phyloP scores from a whole-genome alignment of 2,329 filamentous ascomycete genomes.

The Pestalotiopsis sp. region DNA sequence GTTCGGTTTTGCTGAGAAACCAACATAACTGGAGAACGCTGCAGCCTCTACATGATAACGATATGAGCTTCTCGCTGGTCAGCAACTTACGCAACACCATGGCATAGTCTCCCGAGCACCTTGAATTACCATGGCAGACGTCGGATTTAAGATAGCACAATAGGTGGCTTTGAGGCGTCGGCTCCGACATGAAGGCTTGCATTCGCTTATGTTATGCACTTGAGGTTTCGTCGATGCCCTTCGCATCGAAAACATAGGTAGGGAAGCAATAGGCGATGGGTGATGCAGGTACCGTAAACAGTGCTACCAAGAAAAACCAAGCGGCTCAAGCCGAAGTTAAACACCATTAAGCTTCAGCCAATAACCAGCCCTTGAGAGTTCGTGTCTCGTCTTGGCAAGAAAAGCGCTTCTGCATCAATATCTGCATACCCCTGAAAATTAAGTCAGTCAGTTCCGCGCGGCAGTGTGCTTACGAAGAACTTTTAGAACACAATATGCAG shows the following conservation, averaged over 20 bases:
- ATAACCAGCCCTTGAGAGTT: not conserved
- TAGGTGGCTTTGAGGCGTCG: not conserved
- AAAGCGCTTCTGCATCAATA: not conserved
- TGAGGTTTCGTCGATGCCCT: not conserved
- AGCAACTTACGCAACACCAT: not conserved
- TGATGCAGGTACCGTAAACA: not conserved
- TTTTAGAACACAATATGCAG: not conserved
- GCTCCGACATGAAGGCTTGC: not conserved
- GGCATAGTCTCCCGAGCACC: not conserved
- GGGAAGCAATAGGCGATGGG: not conserved
- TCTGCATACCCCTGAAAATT: not conserved
- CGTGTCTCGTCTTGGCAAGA: not conserved
- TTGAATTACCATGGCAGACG: not conserved
- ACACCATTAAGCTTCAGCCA: not conserved
- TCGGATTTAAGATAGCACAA: not conserved
- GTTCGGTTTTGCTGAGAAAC: no score
- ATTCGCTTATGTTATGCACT: not conserved
- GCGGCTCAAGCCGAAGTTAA: not conserved
- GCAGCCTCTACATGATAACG: not conserved
- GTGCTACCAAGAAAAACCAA: not conserved
- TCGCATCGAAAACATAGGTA: not conserved
- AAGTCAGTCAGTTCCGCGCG: not conserved
- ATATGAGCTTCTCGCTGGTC: not conserved
- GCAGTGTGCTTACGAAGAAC: not conserved
- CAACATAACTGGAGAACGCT: no score